These are phyloP conservation scores for Annulohypoxylon moriforme DNA, from an alignment of 495 filamentous ascomycete genomes.

Conservation along the genomic window DNA sequence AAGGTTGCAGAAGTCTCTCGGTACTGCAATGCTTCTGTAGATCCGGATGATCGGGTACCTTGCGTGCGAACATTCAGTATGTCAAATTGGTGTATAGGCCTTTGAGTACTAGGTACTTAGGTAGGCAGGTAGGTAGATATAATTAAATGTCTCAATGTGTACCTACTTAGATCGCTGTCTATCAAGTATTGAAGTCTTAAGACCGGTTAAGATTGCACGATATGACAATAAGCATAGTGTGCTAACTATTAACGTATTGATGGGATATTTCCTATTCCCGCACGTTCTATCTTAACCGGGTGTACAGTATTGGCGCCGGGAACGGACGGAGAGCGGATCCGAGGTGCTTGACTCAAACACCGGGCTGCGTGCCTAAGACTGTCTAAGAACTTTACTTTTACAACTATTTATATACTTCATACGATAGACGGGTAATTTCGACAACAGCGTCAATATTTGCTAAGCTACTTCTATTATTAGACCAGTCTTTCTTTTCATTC, in stretches of 20 bases:
- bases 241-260: too few species aligned
- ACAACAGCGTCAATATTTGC: background rate
- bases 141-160: background rate
- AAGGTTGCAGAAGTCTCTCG: slow-evolving; percentile 28
- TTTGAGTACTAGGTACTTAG: too few species aligned
- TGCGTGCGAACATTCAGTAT: slow-evolving; percentile 1
- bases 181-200: background rate
- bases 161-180: background rate
- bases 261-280: too few species aligned
- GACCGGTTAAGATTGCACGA: background rate
- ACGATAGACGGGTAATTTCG: slow-evolving; percentile 8
- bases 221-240: background rate
- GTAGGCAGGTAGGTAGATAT: background rate
- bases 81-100: background rate
- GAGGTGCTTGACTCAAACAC: slow-evolving; percentile 17
- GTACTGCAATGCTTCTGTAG: slow-evolving; percentile 28
- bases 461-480: background rate
- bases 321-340: slow-evolving; percentile 17
- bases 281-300: background rate
- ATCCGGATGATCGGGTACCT: slow-evolving; percentile 37
- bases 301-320: slow-evolving; percentile 12
- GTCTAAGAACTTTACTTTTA: slow-evolving; percentile 17
- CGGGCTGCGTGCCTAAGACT: background rate
- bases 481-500: background rate
- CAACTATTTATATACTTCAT: slow-evolving; percentile 10